Conservation (phyloP, 1,139 yeast genomes). For the Diutina scorzettiae region DNA sequence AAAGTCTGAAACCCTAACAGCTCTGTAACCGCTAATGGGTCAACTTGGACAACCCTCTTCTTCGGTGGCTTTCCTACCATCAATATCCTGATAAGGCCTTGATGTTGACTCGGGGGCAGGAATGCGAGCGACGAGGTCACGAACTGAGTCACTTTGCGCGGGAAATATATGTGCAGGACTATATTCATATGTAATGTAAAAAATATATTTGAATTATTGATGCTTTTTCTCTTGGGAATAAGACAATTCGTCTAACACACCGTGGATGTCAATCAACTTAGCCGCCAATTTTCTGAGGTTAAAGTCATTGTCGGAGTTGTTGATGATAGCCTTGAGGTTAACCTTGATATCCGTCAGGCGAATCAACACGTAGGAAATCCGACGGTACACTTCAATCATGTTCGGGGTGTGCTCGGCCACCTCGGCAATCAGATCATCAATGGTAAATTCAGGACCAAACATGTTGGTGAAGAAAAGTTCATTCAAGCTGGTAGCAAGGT, state of each 20-base stretch:
- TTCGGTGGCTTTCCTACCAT: too few relatives aligned
- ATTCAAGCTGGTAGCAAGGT: conserved; percentile 24
- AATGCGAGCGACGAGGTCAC: too few relatives aligned
- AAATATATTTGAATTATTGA: too few relatives aligned
- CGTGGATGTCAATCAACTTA: conserved; percentile 32
- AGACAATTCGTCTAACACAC: conserved; percentile 32
- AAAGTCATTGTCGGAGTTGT: conserved; percentile 19
- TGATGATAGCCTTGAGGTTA: conserved; percentile 26
- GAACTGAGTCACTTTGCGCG: too few relatives aligned
- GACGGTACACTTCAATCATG: conserved; percentile 22
- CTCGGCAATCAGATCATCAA: conserved; percentile 17
- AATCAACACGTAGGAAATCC: conserved; percentile 24
- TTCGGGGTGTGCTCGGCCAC: conserved; percentile 19
- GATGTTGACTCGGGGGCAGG: too few relatives aligned
- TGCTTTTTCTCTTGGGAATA: conserved; percentile 10
- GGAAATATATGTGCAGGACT: too few relatives aligned
- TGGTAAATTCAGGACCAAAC: conserved; percentile 10
- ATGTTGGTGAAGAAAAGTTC: conserved; percentile 21
- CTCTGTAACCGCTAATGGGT: conserved; percentile 58
- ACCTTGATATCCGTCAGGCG: conserved; percentile 27
- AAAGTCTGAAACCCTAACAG: conserved; percentile 68
- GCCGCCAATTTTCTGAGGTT: conserved; percentile 23
- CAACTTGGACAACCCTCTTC: conserved; percentile 18
- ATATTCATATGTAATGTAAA: not conserved
- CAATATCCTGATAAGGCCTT: too few relatives aligned